These are phyloP conservation scores for Lathyrus sativus DNA, from an alignment of 306 rosid genomes.

Conservation along the genomic window DNA sequence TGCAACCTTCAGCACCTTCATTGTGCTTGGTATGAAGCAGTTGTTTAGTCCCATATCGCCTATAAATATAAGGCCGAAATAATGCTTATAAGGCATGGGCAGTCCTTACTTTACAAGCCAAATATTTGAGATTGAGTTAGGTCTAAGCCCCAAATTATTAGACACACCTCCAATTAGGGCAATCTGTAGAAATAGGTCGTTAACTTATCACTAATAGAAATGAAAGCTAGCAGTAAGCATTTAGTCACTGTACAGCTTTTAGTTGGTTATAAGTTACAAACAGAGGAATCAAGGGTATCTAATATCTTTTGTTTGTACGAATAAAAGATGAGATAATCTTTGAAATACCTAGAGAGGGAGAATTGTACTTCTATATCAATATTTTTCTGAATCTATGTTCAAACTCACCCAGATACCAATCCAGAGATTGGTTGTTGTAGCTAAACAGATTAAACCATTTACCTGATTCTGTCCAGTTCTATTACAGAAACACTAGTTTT, in stretches of 20 bases:
- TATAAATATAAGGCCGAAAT: background rate
- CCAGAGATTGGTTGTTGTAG: no score
- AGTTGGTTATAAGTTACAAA: background rate
- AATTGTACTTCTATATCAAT: no score
- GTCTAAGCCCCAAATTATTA: background rate
- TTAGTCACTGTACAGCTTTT: background rate
- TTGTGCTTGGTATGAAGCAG: background rate
- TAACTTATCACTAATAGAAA: background rate
- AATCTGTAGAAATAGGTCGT: background rate
- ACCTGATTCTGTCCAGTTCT: no score
- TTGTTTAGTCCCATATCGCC: background rate
- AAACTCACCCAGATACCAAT: no score
- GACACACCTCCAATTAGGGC: background rate
- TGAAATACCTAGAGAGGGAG: background rate
- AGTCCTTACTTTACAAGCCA: background rate
- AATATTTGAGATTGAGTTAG: background rate
- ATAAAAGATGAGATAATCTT: background rate
- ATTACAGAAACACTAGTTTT: background rate
- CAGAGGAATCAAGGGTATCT: background rate
- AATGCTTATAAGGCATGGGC: background rate
- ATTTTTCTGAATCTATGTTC: no score
- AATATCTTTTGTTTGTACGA: background rate
- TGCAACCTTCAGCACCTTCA: background rate
- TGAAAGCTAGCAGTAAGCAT: conserved; percentile 4
- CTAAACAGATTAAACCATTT: no score